Evolutionary conservation across 2,329 filamentous ascomycete species (phyloP).

Genomic region (Scedosporium dehoogii): DNA sequence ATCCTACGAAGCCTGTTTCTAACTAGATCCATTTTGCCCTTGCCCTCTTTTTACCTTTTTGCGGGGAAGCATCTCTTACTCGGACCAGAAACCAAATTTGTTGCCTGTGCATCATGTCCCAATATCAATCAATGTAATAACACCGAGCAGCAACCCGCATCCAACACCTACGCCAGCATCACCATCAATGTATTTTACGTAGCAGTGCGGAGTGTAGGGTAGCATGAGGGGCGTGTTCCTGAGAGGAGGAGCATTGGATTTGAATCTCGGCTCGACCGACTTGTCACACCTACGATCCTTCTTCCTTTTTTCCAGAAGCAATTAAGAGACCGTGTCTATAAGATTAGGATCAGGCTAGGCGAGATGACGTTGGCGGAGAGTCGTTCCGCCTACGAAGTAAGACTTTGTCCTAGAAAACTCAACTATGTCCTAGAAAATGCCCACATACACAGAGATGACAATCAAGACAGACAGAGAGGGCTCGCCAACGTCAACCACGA

Average conservation of each 20-base stretch:
- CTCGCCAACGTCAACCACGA: no score
- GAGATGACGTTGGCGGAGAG: conserved; percentile 6
- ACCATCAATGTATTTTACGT: neutral
- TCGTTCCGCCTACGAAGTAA: neutral
- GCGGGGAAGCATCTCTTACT: neutral
- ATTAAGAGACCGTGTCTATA: neutral
- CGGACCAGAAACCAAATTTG: neutral
- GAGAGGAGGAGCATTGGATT: neutral
- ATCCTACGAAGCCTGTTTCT: neutral
- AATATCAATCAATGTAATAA: neutral
- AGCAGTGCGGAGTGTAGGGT: neutral
- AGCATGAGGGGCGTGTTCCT: neutral
- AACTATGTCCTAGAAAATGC: neutral
- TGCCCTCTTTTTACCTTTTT: no score
- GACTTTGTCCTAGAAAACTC: neutral
- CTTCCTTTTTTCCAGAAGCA: conserved; percentile 6
- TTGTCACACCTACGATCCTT: neutral
- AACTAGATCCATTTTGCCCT: no score
- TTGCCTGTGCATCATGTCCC: neutral
- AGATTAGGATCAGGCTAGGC: neutral
- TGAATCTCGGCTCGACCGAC: neutral
- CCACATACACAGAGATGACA: no score
- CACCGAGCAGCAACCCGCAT: neutral
- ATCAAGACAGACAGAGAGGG: no score
- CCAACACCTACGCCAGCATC: neutral